Percentiles rank a stretch among this genome's conserved stretches.
These are phyloP conservation scores for Ophiosphaerella narmari DNA, from an alignment of 2,329 filamentous ascomycete species.

Conservation along the genomic window DNA sequence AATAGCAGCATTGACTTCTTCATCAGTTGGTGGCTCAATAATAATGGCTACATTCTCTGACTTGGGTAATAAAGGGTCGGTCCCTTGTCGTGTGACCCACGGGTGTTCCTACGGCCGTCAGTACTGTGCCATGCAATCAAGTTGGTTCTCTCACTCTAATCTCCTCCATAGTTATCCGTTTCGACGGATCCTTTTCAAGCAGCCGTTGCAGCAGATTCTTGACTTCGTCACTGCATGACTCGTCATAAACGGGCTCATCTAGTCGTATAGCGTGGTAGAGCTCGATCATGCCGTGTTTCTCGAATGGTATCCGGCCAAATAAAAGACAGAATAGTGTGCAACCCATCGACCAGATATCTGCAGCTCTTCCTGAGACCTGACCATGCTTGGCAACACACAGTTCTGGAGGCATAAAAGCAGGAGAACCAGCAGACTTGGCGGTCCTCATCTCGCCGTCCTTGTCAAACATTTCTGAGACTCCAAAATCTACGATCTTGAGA, in stretches of 20 bases:
- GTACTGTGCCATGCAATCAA: not conserved
- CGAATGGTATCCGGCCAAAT: conserved; percentile 88
- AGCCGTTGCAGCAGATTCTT: conserved; percentile 73
- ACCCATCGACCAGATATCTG: conserved; percentile 99
- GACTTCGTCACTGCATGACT: conserved; percentile 69
- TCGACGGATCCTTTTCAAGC: conserved; percentile 82
- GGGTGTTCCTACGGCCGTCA: conserved; percentile 72
- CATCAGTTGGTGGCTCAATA: conserved; percentile 82
- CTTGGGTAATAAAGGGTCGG: conserved; percentile 75
- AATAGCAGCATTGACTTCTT: conserved; percentile 88
- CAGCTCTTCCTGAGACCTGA: conserved; percentile 83
- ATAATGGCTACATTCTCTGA: conserved; percentile 85
- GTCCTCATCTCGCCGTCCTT: conserved; percentile 87
- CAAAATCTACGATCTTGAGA: conserved; percentile 97
- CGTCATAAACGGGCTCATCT: conserved; percentile 66
- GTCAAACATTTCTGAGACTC: conserved; percentile 98
- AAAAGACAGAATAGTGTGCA: conserved; percentile 90
- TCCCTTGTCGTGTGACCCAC: conserved; percentile 85
- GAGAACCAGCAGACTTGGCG: conserved; percentile 90
- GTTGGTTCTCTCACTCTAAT: conserved; percentile 67
- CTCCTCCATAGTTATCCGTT: conserved; percentile 80
- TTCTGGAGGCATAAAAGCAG: conserved; percentile 92
- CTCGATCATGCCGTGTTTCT: conserved; percentile 76
- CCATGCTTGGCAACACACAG: conserved; percentile 86
- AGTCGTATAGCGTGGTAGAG: conserved; percentile 86